Evolutionary conservation across 495 filamentous ascomycete species (phyloP).

Genomic region (Copromyces sp.): DNA sequence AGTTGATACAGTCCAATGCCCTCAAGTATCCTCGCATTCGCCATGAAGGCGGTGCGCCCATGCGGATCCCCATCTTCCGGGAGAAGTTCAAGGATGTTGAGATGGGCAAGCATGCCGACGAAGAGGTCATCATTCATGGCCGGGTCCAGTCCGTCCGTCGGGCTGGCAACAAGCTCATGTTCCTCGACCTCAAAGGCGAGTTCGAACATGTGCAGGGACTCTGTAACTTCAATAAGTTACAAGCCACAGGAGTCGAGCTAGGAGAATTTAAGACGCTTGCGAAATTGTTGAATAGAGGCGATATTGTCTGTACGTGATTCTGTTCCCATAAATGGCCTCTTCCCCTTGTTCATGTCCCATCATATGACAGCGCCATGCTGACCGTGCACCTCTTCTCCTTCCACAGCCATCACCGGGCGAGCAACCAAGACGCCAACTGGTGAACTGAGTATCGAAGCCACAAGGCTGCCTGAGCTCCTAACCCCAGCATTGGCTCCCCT

Average conservation of each 20-base stretch:
- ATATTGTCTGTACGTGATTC: slow-evolving; percentile 48
- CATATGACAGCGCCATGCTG: not conserved
- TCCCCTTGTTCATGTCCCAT: not conserved
- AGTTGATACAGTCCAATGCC: slow-evolving; percentile 22
- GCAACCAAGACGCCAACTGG: slow-evolving; percentile 61
- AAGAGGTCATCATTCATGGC: slow-evolving; percentile 38
- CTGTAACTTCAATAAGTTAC: slow-evolving; percentile 52
- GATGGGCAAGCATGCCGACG: slow-evolving; percentile 17
- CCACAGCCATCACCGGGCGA: slow-evolving; percentile 50
- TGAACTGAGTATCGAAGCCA: slow-evolving; percentile 67
- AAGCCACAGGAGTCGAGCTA: slow-evolving; percentile 20
- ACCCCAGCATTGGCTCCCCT: slow-evolving; percentile 67
- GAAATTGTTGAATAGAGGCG: slow-evolving; percentile 54
- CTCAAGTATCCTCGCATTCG: slow-evolving; percentile 32
- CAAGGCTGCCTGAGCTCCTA: slow-evolving; percentile 55
- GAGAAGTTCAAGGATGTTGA: slow-evolving; percentile 23
- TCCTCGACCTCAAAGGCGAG: slow-evolving; percentile 69
- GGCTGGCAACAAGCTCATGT: slow-evolving; percentile 61
- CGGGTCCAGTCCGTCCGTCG: slow-evolving; percentile 34
- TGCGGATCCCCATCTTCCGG: slow-evolving; percentile 30
- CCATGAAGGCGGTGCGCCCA: slow-evolving; percentile 12
- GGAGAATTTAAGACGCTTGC: slow-evolving; percentile 46
- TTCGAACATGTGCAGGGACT: slow-evolving; percentile 61
- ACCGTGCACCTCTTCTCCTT: slow-evolving; percentile 2
- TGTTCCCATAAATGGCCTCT: slow-evolving; percentile 36